Evolutionary conservation across 1,139 yeast genomes (phyloP).

Genomic region (Oligophagozyma castellii): DNA sequence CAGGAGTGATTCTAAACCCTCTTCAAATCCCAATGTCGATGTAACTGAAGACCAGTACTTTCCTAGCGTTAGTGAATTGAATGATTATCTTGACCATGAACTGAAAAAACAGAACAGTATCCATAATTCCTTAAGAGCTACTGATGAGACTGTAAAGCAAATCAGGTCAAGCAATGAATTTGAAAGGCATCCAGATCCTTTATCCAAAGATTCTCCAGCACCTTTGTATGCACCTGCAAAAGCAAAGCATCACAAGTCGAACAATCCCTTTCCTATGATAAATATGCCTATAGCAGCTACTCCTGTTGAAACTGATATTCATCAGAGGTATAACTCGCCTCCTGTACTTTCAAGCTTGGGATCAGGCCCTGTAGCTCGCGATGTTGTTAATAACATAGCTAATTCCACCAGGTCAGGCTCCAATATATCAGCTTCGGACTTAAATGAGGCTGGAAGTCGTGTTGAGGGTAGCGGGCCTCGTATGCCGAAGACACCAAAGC

Average conservation of each 20-base stretch:
- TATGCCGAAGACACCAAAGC: no score
- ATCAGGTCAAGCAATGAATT: no score
- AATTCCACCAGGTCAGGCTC: background rate
- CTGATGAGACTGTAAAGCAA: no score
- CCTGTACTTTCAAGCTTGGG: background rate
- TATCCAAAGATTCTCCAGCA: no score
- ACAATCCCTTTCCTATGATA: conserved; percentile 24
- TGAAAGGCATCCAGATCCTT: no score
- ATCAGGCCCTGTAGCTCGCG: background rate
- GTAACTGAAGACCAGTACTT: conserved; percentile 5
- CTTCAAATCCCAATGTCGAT: background rate
- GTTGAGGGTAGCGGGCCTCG: background rate
- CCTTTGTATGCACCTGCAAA: no score
- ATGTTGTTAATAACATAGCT: background rate
- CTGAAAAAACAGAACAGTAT: no score
- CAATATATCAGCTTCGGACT: background rate
- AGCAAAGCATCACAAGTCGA: conserved; percentile 20
- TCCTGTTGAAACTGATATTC: background rate
- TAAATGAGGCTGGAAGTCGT: background rate
- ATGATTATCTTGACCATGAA: conserved; percentile 6
- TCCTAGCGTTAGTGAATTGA: conserved; percentile 8
- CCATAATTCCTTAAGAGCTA: no score
- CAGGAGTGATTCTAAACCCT: background rate
- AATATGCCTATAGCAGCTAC: background rate
- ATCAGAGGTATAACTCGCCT: background rate